Evolutionary conservation across 2,329 filamentous ascomycete genomes (phyloP).

Genomic region (Pleurostoma richardsiae): DNA sequence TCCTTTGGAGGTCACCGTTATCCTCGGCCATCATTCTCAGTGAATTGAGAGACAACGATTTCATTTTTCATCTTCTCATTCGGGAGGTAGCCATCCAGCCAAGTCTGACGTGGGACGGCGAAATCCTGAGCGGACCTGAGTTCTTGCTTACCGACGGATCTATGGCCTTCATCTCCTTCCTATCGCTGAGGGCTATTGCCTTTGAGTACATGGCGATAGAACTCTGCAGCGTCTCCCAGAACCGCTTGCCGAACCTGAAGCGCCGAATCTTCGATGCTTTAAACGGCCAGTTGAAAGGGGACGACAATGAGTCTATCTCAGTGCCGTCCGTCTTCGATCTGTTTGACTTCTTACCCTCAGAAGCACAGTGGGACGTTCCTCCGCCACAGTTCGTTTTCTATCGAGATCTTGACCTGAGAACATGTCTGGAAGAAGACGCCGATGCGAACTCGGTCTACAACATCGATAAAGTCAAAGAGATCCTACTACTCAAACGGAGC

Average conservation of each 20-base stretch:
- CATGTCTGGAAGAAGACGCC: slow-evolving; percentile 57
- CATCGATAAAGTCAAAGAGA: slow-evolving; percentile 64
- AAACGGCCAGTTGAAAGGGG: slow-evolving; percentile 67
- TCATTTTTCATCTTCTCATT: slow-evolving; percentile 72
- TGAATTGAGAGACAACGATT: slow-evolving; percentile 74
- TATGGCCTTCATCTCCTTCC: slow-evolving; percentile 68
- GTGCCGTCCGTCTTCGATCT: slow-evolving; percentile 84
- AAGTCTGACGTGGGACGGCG: slow-evolving; percentile 69
- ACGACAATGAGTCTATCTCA: slow-evolving; percentile 59
- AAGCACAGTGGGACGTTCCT: slow-evolving; percentile 42
- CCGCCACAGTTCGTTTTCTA: slow-evolving; percentile 56
- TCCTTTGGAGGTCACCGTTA: slow-evolving; percentile 78
- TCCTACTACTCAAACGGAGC: slow-evolving; percentile 65
- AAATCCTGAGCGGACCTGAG: slow-evolving; percentile 51
- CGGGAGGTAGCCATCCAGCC: slow-evolving; percentile 66
- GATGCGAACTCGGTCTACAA: slow-evolving; percentile 60
- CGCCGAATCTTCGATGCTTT: slow-evolving; percentile 65
- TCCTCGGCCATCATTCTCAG: slow-evolving; percentile 70
- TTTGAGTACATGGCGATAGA: slow-evolving; percentile 85
- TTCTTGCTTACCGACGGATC: slow-evolving; percentile 69
- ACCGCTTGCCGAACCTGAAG: slow-evolving; percentile 65
- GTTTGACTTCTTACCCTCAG: slow-evolving; percentile 74
- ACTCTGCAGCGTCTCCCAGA: slow-evolving; percentile 70
- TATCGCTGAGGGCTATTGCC: slow-evolving; percentile 70
- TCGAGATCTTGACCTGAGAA: slow-evolving; percentile 59